Evolutionary conservation across 352 stramenopile genomes (phyloP), one percentile per base, ranked within the genome.

Genomic region (Globisporangium carolinianum): DNA sequence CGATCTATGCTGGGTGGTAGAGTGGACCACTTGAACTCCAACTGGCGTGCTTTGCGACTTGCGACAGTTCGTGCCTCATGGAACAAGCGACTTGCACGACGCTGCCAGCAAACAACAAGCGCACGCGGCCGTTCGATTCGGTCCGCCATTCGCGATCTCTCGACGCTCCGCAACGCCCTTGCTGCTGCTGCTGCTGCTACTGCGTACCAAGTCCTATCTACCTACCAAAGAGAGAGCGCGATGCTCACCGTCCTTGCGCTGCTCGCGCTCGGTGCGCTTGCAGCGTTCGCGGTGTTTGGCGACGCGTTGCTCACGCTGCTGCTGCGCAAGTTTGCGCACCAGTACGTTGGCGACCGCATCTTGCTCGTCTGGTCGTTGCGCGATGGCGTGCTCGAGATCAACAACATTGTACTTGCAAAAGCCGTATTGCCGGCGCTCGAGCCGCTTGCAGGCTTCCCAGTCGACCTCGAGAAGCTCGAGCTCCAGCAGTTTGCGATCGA

Each of bases 301-400:
- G 83, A 93, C 58, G 65, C 65, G 51, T 46, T 89, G 51, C 59
- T 95, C 64, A 87, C 83, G 63, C 41, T 70, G 32, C 61, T 79
- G 47, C 60, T 83, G 56, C 79, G 69, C 11, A 61, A 67, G 46
- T 87, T 76, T 57, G 79, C 63, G 46, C 57, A 41, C 11, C 61
- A 60, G 24, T 69, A 71, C 51, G 68, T 93, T 11, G 83, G 79
- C 51, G 62, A 72, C 39, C 75, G 81, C 57, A 75, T 93, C 50
- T 59, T 60, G 39, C 57, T 95, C 35, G 37, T 55, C 1, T 93
- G 86, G 83, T 91, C 79, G 51, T 48, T 91, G 32, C 67, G 69
- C 8, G 65, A 83, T 9, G 81, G 83, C 7, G 67, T 72, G 15
- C 57, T 95, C 32, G 79, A 81, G 66, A 57, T 95, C 48, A 72